A percentile compares a stretch with the other conserved stretches of the same genome.
These are phyloP conservation scores for Blastomyces parvus DNA, from an alignment of 2,329 filamentous ascomycete genomes.

Conservation along the genomic window DNA sequence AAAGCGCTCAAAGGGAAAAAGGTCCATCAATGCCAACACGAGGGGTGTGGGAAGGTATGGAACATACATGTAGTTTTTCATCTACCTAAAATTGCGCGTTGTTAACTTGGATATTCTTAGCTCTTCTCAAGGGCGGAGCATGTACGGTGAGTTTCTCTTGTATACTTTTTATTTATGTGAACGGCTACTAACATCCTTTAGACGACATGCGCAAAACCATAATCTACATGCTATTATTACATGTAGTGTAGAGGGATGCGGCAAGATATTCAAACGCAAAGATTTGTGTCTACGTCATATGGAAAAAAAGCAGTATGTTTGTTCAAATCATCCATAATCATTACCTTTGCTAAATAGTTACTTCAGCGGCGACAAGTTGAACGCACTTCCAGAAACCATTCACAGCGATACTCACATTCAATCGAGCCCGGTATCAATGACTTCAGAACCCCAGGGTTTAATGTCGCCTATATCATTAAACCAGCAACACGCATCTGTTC, in stretches of 20 bases:
- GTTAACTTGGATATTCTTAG: conserved; percentile 22
- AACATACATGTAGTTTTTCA: conserved; percentile 18
- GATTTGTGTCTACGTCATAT: conserved; percentile 42
- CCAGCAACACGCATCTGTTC: background rate
- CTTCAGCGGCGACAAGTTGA: background rate
- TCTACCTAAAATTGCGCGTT: conserved; percentile 4
- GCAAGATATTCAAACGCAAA: conserved; percentile 40
- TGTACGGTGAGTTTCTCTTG: conserved; percentile 25
- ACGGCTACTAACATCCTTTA: conserved; percentile 14
- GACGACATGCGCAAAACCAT: conserved; percentile 44
- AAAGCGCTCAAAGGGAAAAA: conserved; percentile 38
- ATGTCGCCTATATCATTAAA: background rate
- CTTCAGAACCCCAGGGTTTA: background rate
- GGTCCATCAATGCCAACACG: conserved; percentile 40
- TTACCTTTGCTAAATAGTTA: background rate
- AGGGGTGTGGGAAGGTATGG: conserved; percentile 41
- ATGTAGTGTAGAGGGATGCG: conserved; percentile 37
- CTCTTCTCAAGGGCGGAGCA: conserved; percentile 44
- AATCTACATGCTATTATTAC: conserved; percentile 39
- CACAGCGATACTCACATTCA: background rate
- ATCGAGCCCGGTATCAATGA: background rate
- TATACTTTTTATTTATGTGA: background rate
- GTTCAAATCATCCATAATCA: background rate
- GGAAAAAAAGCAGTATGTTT: conserved; percentile 39
- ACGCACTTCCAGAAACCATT: background rate